Conservation (phyloP, 192 early-diverging fungal genomes). For the Linnemannia schmuckeri region DNA sequence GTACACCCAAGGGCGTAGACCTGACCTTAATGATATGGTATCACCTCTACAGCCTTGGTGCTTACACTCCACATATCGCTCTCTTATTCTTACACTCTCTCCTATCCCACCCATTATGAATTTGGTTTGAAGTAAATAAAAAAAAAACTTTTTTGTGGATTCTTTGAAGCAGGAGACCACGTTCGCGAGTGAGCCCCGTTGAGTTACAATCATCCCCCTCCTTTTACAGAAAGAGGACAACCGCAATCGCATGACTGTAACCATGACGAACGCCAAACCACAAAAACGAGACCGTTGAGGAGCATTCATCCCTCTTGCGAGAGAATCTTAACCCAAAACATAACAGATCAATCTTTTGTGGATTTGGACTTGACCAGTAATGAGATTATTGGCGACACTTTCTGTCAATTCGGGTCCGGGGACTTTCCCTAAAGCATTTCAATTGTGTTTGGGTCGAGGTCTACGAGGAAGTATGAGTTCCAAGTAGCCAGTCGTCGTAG, state of each 20-base stretch:
- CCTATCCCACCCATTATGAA: background rate
- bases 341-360: conserved; percentile 39
- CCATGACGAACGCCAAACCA: conserved; percentile 55
- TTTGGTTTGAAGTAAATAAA: conserved; percentile 8
- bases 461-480: background rate
- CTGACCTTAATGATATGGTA: no score
- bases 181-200: conserved; percentile 57
- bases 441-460: conserved; percentile 47
- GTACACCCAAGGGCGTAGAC: no score
- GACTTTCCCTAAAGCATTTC: conserved; percentile 60
- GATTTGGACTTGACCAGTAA: conserved; percentile 37
- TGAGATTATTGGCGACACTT: conserved; percentile 51
- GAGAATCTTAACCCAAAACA: conserved; percentile 39
- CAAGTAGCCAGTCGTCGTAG: conserved; percentile 45
- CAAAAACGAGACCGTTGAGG: conserved; percentile 51
- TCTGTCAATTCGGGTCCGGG: conserved; percentile 53
- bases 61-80: no score
- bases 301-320: conserved; percentile 14
- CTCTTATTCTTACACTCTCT: background rate
- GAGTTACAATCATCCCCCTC: conserved; percentile 44
- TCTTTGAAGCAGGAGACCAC: conserved; percentile 29
- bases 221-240: conserved; percentile 18
- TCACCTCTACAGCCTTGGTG: no score
- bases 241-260: conserved; percentile 58
- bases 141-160: background rate